phyloP scores from a whole-genome alignment of 331 rosid species.

The Pyrus hybrid region DNA sequence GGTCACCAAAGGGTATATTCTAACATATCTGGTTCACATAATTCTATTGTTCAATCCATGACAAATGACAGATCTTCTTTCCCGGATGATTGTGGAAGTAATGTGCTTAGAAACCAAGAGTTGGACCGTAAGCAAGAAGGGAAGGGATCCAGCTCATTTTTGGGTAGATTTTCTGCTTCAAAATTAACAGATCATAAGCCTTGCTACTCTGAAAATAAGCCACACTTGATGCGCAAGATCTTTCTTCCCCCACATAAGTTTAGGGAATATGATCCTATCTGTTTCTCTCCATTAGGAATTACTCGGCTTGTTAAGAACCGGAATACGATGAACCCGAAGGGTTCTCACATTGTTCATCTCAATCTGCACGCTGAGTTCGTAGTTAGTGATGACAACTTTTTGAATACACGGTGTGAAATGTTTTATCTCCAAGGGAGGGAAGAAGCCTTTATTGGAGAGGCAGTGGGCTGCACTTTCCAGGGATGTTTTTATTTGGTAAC shows the following conservation, averaged over 20 bases:
- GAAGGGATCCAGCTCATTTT: constrained; percentile 24
- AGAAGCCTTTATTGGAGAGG: constrained; percentile 58
- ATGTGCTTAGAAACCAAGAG: constrained; percentile 24
- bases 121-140: constrained; percentile 25
- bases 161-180: constrained; percentile 51
- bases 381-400: constrained; percentile 51
- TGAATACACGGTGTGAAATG: constrained; percentile 32
- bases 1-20: constrained; percentile 45
- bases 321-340: constrained; percentile 27
- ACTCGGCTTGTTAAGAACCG: constrained; percentile 51
- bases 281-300: constrained; percentile 78
- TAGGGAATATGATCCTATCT: constrained; percentile 51
- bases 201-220: constrained; percentile 32
- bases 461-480: constrained; percentile 73
- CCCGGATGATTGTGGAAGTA: constrained; percentile 22
- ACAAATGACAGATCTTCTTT: constrained; percentile 19
- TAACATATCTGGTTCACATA: constrained; percentile 18
- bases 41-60: constrained; percentile 19
- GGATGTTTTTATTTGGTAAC: constrained; percentile 81
- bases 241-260: constrained; percentile 51
- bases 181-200: constrained; percentile 27
- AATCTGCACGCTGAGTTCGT: constrained; percentile 46
- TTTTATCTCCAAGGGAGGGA: constrained; percentile 35
- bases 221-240: constrained; percentile 52
- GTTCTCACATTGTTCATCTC: constrained; percentile 57